Percentiles rank a stretch among this genome's conserved stretches.
phyloP scores from a whole-genome alignment of 768 basidiomycete species.

The Pulveroboletus frians region DNA sequence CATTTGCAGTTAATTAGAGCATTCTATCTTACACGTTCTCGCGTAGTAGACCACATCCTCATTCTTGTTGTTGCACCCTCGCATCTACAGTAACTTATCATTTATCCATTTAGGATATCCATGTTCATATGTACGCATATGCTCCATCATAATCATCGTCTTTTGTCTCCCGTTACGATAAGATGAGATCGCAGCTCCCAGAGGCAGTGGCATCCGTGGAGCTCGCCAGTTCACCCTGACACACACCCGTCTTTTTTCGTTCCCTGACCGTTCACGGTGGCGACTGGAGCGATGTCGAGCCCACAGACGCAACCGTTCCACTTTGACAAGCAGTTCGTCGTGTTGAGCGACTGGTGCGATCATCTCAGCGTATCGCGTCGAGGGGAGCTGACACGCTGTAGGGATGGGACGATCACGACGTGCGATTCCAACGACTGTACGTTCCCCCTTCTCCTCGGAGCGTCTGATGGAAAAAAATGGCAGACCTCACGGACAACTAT shows the following conservation, averaged over 20 bases:
- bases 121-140: background rate
- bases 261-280: no score
- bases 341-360: slow-evolving; percentile 83
- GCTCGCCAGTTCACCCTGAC: background rate
- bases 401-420: slow-evolving; percentile 93
- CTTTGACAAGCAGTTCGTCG: slow-evolving; percentile 75
- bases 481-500: slow-evolving; percentile 85
- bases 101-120: background rate
- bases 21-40: background rate
- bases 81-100: slow-evolving; percentile 14
- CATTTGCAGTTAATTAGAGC: slow-evolving; percentile 2
- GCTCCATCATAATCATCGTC: background rate
- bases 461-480: background rate
- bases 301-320: slow-evolving; percentile 18
- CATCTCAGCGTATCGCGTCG: background rate
- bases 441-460: slow-evolving; percentile 18
- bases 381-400: slow-evolving; percentile 25
- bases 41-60: background rate
- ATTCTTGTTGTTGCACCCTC: background rate
- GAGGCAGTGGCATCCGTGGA: background rate
- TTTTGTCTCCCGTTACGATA: slow-evolving; percentile 11
- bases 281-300: slow-evolving; percentile 15
- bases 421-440: slow-evolving; percentile 90
- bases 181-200: slow-evolving; percentile 6
- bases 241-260: background rate